Conservation (phyloP, 139 green algal genomes). For the Chlamydomonas applanata region DNA sequence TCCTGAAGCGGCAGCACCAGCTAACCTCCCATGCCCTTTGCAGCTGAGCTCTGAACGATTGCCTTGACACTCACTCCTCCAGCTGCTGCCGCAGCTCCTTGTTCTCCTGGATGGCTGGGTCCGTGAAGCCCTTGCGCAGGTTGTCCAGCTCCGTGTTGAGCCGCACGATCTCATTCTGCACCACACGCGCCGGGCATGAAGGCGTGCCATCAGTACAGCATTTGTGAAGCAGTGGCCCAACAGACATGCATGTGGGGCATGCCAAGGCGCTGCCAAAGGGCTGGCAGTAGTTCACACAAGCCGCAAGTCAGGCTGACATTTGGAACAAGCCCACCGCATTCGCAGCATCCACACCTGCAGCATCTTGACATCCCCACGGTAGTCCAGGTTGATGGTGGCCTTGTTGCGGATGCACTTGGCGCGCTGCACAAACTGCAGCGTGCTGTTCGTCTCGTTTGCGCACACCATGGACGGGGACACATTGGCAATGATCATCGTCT, state of each 20-base stretch:
- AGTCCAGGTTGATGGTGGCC: constrained; percentile 58
- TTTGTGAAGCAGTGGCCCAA: too few species aligned
- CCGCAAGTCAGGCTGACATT: not conserved
- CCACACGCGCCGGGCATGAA: constrained; percentile 5
- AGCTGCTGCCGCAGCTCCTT: constrained; percentile 25
- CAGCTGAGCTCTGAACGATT: too few species aligned
- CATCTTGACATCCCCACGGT: not conserved
- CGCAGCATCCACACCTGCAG: not conserved
- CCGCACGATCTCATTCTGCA: constrained; percentile 27
- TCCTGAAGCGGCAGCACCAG: too few species aligned
- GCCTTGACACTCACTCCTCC: constrained; percentile 18
- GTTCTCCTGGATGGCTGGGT: constrained; percentile 42
- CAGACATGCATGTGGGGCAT: too few species aligned
- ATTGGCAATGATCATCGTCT: constrained; percentile 92
- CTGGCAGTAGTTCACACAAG: too few species aligned
- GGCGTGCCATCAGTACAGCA: not conserved
- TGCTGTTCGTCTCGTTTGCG: constrained; percentile 84
- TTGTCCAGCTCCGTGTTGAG: constrained; percentile 47
- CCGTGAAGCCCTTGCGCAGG: constrained; percentile 44
- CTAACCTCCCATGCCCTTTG: not conserved
- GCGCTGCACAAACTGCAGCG: constrained; percentile 83
- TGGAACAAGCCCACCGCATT: not conserved
- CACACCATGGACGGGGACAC: constrained; percentile 66
- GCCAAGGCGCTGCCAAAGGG: too few species aligned
- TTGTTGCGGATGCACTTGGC: constrained; percentile 93